These are phyloP conservation scores for Kernera saxatilis DNA, from an alignment of 345 rosid genomes.

Conservation along the genomic window DNA sequence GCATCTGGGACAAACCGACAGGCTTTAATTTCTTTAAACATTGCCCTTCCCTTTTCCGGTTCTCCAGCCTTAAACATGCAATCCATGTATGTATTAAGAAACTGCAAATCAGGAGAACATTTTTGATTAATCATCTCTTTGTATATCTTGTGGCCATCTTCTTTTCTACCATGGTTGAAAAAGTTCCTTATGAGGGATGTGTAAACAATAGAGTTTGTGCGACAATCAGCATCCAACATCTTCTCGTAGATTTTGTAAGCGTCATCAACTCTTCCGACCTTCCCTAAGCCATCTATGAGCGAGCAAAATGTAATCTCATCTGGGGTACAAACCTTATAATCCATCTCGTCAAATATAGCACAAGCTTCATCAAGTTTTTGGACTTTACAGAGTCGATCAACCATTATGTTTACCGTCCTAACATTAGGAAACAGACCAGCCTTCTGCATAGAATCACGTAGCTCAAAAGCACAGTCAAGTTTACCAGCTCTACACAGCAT, in stretches of 20 bases:
- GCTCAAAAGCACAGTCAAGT: constrained; percentile 57
- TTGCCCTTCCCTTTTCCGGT: constrained; percentile 68
- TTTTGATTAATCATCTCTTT: constrained; percentile 71
- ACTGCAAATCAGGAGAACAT: constrained; percentile 68
- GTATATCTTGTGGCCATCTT: constrained; percentile 93
- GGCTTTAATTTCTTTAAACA: constrained; percentile 76
- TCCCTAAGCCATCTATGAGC: constrained; percentile 89
- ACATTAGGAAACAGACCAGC: constrained; percentile 83
- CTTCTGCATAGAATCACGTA: constrained; percentile 77
- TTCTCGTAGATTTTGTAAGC: constrained; percentile 79
- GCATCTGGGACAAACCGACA: constrained; percentile 70
- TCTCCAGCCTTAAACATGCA: constrained; percentile 91
- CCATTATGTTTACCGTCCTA: constrained; percentile 83
- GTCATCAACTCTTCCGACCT: constrained; percentile 80
- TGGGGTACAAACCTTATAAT: constrained; percentile 68
- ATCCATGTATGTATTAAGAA: constrained; percentile 88
- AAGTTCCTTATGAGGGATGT: constrained; percentile 83
- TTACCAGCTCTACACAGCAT: constrained; percentile 74
- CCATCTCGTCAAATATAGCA: constrained; percentile 69
- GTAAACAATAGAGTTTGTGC: constrained; percentile 60
- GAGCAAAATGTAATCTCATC: constrained; percentile 80
- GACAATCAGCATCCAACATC: constrained; percentile 65
- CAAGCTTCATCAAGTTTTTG: constrained; percentile 79
- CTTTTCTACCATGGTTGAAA: constrained; percentile 74
- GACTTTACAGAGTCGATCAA: constrained; percentile 89